Evolutionary conservation across 495 filamentous ascomycete genomes (phyloP), one percentile per base, ranked within the genome.

Genomic region (Pyronema domesticum): DNA sequence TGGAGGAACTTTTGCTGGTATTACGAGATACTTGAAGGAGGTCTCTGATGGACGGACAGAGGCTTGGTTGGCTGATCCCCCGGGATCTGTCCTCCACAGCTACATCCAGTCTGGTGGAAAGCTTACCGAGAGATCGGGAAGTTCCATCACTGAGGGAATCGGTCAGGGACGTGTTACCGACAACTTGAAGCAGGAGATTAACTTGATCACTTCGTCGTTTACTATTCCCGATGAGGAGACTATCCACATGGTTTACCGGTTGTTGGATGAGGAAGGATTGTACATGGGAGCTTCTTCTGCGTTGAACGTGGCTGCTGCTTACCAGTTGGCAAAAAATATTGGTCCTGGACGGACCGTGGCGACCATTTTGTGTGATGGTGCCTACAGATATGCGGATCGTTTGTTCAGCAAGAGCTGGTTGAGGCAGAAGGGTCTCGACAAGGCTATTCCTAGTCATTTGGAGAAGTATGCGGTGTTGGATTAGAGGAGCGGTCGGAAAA

Each of bases 171-270:
- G 91, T n/a, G 75, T 98, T 13, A 98, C 91, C 39, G 87, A 94
- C 58, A 98, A 98, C 68, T 71, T 98, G 50, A 70, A 79, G 69
- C 85, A 79, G 14, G 93, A 98, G 64, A 73, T 98, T 53, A 82
- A 77, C 44, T 72, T 94, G 23, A 60, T 98, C 34, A 89, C 95
- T 67, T 87, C 82, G n/a, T 83, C 87, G 43, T 60, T 98, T 60
- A 73, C 82, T 62, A 85, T 98, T 60, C 75, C 75, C 55, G 91
- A 98, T 64, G 89, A 88, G 72, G 91, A 91, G 76, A 87, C 78
- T 58, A 88, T 98, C 64, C 87, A 85, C 69, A 95, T 95, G 91
- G 88, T 98, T 56, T 98, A 96, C 69, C 76, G 91, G 57, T 94
- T 93, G 62, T 72, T 98, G 59, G 91, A 98, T 62, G 91, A 96